Percentiles rank a stretch among this genome's conserved stretches.
These are phyloP conservation scores for Leccinum subrobustum DNA, from an alignment of 1,284 basidiomycete genomes.

Conservation along the genomic window DNA sequence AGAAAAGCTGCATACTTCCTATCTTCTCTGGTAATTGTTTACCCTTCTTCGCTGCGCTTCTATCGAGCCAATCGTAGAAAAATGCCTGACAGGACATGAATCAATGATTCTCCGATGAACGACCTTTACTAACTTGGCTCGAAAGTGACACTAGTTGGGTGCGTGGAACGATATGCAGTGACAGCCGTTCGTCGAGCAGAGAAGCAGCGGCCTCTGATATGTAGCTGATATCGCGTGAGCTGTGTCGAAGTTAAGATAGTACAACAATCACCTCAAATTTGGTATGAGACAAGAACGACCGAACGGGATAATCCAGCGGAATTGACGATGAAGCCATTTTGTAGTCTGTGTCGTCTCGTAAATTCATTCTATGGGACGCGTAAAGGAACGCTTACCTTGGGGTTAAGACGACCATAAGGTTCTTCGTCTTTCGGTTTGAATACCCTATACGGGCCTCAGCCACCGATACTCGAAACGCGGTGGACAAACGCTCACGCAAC, in stretches of 20 bases:
- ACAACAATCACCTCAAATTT: conserved; percentile 62
- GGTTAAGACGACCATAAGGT: conserved; percentile 80
- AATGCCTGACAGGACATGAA: conserved; percentile 55
- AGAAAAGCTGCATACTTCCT: conserved; percentile 87
- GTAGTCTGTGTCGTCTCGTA: conserved; percentile 56
- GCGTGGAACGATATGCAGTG: conserved; percentile 79
- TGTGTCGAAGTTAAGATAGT: neutral
- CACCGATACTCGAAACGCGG: neutral
- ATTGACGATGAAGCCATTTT: conserved; percentile 88
- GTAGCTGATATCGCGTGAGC: conserved; percentile 42
- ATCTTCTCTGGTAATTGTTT: conserved; percentile 83
- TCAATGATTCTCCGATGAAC: conserved; percentile 4
- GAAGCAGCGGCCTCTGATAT: conserved; percentile 85
- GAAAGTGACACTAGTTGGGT: conserved; percentile 84
- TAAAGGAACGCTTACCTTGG: conserved; percentile 53
- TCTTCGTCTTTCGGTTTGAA: conserved; percentile 93
- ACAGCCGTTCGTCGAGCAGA: conserved; percentile 74
- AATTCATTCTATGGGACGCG: neutral
- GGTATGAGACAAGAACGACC: conserved; percentile 84
- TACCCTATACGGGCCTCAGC: conserved; percentile 47
- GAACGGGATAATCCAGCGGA: conserved; percentile 84
- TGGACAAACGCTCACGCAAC: conserved; percentile 59
- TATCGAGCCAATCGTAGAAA: conserved; percentile 88
- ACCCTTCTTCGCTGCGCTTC: conserved; percentile 75
- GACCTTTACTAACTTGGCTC: conserved; percentile 55